phyloP scores from a whole-genome alignment of 139 green algal species.

The Auxenochlorella pyrenoidosa region DNA sequence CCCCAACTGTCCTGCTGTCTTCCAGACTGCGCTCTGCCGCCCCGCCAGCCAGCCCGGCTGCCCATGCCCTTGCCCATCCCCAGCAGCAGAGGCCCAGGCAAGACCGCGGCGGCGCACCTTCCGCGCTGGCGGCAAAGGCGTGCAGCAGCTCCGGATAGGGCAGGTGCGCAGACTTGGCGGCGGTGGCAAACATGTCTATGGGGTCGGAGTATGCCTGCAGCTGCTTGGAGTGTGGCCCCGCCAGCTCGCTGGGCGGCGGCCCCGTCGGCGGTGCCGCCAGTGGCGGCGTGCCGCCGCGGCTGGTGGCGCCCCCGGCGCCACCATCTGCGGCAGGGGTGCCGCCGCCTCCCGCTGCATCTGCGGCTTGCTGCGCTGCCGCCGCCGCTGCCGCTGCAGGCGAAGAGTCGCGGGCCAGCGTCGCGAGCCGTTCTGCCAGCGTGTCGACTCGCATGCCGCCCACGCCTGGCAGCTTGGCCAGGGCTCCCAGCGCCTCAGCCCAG shows the following conservation, averaged over 20 bases:
- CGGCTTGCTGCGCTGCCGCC: neutral
- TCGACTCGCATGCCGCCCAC: slow-evolving; percentile 28
- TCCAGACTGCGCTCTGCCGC: too few species aligned
- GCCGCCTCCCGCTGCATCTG: neutral
- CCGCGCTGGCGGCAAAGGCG: slow-evolving; percentile 33
- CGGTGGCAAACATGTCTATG: slow-evolving; percentile 32
- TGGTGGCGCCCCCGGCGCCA: neutral
- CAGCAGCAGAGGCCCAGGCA: neutral
- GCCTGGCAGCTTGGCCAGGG: slow-evolving; percentile 22
- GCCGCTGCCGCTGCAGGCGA: neutral
- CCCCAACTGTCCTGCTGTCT: too few species aligned
- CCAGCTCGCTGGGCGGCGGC: neutral
- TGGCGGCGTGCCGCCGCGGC: slow-evolving; percentile 4
- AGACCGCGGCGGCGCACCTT: neutral
- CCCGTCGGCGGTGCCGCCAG: neutral
- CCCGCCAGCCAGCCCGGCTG: too few species aligned
- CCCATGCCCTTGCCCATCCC: too few species aligned
- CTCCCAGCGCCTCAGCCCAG: slow-evolving; percentile 22
- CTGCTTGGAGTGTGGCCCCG: slow-evolving; percentile 7
- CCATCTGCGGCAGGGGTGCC: neutral
- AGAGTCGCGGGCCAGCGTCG: neutral
- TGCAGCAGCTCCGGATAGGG: slow-evolving; percentile 26
- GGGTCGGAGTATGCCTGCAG: slow-evolving; percentile 20
- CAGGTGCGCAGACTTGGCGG: slow-evolving; percentile 28
- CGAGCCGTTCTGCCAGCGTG: slow-evolving; percentile 4